Percentiles rank a stretch among this genome's conserved stretches.
phyloP scores from a whole-genome alignment of 768 basidiomycete genomes.

The Dictyophora rubrovolvata region DNA sequence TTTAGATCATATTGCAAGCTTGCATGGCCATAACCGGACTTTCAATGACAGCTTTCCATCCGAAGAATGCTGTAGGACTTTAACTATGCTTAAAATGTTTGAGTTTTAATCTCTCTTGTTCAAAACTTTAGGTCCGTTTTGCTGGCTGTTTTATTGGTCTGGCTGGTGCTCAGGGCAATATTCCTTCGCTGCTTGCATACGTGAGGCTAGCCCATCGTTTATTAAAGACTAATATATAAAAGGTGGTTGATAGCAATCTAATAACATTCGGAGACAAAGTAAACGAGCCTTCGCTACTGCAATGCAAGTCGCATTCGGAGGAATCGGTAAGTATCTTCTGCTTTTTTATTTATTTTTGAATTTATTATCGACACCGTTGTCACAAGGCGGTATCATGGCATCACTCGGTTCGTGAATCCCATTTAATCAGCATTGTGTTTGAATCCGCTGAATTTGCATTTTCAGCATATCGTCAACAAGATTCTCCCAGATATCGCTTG shows the following conservation, averaged over 20 bases:
- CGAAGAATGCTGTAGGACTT: background rate
- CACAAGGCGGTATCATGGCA: slow-evolving; percentile 3
- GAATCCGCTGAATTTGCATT: background rate
- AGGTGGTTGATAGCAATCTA: slow-evolving; percentile 9
- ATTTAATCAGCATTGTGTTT: background rate
- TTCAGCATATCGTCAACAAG: slow-evolving; percentile 7
- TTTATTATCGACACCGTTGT: background rate
- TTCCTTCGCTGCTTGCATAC: slow-evolving; percentile 6
- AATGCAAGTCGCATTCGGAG: slow-evolving; percentile 5
- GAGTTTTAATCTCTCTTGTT: background rate
- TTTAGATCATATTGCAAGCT: slow-evolving; percentile 1
- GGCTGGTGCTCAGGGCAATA: slow-evolving; percentile 6
- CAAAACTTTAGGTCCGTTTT: slow-evolving; percentile 4
- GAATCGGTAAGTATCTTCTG: background rate
- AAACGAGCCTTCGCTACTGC: slow-evolving; percentile 7
- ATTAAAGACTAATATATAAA: too few relatives aligned
- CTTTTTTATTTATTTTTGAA: background rate
- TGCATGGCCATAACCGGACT: slow-evolving; percentile 5
- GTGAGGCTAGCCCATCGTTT: background rate
- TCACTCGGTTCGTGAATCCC: background rate
- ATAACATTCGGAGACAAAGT: slow-evolving; percentile 8
- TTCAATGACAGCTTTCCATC: slow-evolving; percentile 4
- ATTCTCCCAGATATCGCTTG: background rate
- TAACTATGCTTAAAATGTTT: background rate
- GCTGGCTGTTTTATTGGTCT: slow-evolving; percentile 6